Conservation (phyloP, 2,329 filamentous ascomycete genomes). For the Geosmithia putterillii region DNA sequence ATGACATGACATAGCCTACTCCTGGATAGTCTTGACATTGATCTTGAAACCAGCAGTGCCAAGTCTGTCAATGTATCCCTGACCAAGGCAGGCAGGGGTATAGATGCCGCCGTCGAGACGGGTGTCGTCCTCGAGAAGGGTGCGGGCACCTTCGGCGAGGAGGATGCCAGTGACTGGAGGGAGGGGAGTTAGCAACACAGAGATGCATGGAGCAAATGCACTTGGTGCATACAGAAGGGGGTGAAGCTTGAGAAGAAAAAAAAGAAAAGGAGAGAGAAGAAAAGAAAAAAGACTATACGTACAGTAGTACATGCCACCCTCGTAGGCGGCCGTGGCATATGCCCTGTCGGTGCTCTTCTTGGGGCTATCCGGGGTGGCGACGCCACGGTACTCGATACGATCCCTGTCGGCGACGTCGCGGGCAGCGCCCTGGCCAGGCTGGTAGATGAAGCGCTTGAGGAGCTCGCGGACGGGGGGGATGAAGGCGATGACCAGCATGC, state of each 20-base stretch:
- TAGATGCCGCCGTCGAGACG: constrained; percentile 53
- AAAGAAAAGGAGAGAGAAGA: neutral
- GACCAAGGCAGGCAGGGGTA: constrained; percentile 60
- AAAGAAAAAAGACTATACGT: constrained; percentile 27
- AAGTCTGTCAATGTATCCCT: constrained; percentile 51
- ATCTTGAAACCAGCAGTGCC: constrained; percentile 49
- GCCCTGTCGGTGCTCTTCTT: constrained; percentile 32
- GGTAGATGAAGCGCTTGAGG: constrained; percentile 27
- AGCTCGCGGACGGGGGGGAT: constrained; percentile 32
- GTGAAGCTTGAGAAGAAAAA: no score
- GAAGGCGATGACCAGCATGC: constrained; percentile 28
- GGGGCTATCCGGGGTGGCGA: constrained; percentile 47
- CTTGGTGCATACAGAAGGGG: no score
- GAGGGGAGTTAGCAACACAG: neutral
- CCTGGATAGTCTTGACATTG: constrained; percentile 18
- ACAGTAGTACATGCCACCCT: constrained; percentile 55
- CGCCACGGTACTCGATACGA: constrained; percentile 48
- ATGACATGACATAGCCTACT: neutral
- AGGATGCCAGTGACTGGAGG: constrained; percentile 50
- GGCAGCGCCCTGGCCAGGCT: constrained; percentile 47
- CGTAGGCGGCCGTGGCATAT: constrained; percentile 36
- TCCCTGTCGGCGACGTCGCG: constrained; percentile 40
- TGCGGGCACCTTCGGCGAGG: constrained; percentile 50
- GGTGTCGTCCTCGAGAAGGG: constrained; percentile 44
- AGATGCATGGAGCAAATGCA: no score